Percentiles rank a stretch among this genome's conserved stretches.
Evolutionary conservation across 176 grass and related monocot species (phyloP).

Genomic region (Oryza meyeriana): DNA sequence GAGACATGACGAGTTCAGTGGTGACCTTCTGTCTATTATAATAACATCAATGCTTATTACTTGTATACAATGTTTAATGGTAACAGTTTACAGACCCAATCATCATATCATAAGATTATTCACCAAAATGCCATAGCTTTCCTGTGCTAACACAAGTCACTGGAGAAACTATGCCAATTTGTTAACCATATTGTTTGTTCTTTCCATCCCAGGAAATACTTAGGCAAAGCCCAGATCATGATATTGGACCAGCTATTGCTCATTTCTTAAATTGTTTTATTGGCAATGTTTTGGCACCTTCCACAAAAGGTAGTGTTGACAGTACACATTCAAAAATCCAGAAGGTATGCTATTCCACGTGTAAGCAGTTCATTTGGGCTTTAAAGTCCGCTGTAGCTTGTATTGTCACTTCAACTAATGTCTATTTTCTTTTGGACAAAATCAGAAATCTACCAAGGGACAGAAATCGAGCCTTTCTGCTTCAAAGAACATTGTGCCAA

Average conservation of each 20-base stretch:
- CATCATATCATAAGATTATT: slow-evolving; percentile 2
- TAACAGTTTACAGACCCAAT: neutral
- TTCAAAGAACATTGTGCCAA: slow-evolving; percentile 47
- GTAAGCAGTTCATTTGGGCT: neutral
- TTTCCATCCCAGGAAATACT: slow-evolving; percentile 66
- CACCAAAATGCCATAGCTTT: neutral
- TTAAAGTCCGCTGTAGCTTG: neutral
- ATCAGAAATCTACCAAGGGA: slow-evolving; percentile 44
- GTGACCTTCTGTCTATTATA: neutral
- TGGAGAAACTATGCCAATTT: neutral
- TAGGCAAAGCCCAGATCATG: slow-evolving; percentile 78
- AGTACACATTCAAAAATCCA: slow-evolving; percentile 49
- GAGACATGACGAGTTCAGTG: neutral
- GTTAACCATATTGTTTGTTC: slow-evolving; percentile 25
- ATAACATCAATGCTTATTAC: neutral
- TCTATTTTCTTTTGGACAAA: neutral
- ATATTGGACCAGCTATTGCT: slow-evolving; percentile 71
- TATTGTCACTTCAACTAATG: neutral
- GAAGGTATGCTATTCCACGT: slow-evolving; percentile 44
- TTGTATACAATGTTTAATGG: neutral
- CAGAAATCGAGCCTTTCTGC: slow-evolving; percentile 43
- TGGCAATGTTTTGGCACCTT: slow-evolving; percentile 54
- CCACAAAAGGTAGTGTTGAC: slow-evolving; percentile 43
- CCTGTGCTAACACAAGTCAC: neutral
- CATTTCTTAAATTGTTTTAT: slow-evolving; percentile 93